A percentile compares a stretch with the other conserved stretches of the same genome.
These are phyloP conservation scores for Neurospora sp. DNA, from an alignment of 495 filamentous ascomycete genomes.

Conservation along the genomic window DNA sequence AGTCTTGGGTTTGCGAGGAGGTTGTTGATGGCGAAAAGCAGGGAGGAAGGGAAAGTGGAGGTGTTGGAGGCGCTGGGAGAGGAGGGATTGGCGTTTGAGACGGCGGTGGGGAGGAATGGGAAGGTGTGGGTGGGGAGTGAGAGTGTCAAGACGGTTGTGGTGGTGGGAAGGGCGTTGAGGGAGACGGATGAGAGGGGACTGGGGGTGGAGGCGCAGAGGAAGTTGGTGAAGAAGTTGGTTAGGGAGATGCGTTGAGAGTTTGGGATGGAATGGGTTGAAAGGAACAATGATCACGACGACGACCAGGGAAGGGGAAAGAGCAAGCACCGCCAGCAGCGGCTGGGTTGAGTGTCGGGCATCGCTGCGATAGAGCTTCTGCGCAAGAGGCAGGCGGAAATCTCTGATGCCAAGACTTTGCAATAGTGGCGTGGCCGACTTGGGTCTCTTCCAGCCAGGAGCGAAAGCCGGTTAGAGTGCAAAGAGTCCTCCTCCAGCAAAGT, in stretches of 20 bases:
- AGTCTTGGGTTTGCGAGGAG: constrained; percentile 71
- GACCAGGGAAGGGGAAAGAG: background rate
- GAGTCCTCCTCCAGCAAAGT: background rate
- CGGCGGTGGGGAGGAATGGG: constrained; percentile 90
- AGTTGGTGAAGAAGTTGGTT: constrained; percentile 58
- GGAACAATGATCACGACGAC: background rate
- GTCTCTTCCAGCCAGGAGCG: background rate
- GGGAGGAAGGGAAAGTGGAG: constrained; percentile 54
- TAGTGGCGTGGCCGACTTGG: background rate
- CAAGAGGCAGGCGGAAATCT: background rate
- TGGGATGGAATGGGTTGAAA: background rate
- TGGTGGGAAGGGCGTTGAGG: constrained; percentile 69
- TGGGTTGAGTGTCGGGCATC: background rate
- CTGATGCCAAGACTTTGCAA: background rate
- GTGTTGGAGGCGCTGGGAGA: constrained; percentile 78
- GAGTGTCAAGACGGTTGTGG: constrained; percentile 52
- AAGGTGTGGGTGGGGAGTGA: constrained; percentile 81
- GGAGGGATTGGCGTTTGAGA: constrained; percentile 72
- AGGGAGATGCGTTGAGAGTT: constrained; percentile 30
- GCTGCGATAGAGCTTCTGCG: background rate
- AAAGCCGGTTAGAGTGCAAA: background rate
- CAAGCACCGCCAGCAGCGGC: background rate
- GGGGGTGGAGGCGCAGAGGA: constrained; percentile 63
- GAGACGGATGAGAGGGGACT: constrained; percentile 62
- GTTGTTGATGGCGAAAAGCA: constrained; percentile 54